A percentile compares a stretch with the other conserved stretches of the same genome.
Conservation (phyloP, 2,329 filamentous ascomycete species). For the Xylaria sp. region DNA sequence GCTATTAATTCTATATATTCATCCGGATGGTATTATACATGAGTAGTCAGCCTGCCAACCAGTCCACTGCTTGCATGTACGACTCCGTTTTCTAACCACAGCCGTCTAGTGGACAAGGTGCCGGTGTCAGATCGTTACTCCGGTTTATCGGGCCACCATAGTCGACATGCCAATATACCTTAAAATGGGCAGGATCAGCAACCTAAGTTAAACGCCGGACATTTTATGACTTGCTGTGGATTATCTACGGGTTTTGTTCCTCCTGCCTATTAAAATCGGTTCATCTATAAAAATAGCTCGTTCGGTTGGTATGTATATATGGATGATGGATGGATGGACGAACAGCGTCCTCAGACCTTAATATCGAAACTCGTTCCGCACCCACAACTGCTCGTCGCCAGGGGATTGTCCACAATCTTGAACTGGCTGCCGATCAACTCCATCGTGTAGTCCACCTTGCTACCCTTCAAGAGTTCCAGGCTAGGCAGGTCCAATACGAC, state of each 20-base stretch:
- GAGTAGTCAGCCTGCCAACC: neutral
- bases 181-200: neutral
- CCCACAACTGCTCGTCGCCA: conserved; percentile 92
- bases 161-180: neutral
- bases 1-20: neutral
- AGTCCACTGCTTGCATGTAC: neutral
- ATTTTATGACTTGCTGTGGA: neutral
- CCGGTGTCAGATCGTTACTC: neutral
- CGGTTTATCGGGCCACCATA: neutral
- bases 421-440: conserved; percentile 89
- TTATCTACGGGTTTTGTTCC: neutral
- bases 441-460: conserved; percentile 95
- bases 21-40: conserved; percentile 12
- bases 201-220: neutral
- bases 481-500: conserved; percentile 90
- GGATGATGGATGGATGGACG: too few species aligned
- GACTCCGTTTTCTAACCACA: neutral
- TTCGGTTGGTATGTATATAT: neutral
- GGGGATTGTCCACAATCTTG: conserved; percentile 93
- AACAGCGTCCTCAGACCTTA: conserved; percentile 62
- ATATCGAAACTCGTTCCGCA: conserved; percentile 99
- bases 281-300: conserved; percentile 6
- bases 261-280: neutral
- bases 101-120: neutral
- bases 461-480: conserved; percentile 88